Evolutionary conservation across 2,329 filamentous ascomycete genomes (phyloP), one percentile per base, ranked within the genome.

Genomic region (Aspergillus felis): DNA sequence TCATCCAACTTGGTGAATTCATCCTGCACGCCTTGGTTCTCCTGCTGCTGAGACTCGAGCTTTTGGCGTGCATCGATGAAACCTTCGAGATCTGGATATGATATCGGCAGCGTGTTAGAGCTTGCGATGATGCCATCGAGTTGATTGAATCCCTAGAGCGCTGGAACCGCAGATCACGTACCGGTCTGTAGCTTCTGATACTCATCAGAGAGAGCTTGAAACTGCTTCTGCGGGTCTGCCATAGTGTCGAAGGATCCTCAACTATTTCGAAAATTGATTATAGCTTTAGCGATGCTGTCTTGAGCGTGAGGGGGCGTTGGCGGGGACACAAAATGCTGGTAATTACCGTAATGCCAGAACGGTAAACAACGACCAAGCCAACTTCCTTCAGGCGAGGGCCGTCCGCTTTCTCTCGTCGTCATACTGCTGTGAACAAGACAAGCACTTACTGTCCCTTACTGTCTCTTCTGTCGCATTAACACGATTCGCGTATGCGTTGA

Each of bases 11-110:
- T 82, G 44, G 85, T 82, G 74, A 97, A 97, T 75, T 97, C 93
- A 87, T 90, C 89, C 74, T 95, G 87, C 9, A 99, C 94, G 17
- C 89, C 87, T 51, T 87, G 78, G 72, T 97, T 99, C 75, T 99
- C 94, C 71, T 96, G 91, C 73, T 90, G 90, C 75, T 99, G 94
- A 6, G 92, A 78, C 73, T 97, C 92, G 6, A 99, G 86, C 76
- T 90, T 95, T 78, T 99, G 92, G 61, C 92, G 86, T 9, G 91
- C 89, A 48, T 87, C 82, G 27, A 97, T 85, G 20, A 85, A 80
- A 47, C 81, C 84, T 74, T 92, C 89, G 55, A 97, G 83, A 66
- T 97, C 94, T 96, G 66, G 17, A 27, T 5, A 55, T 12, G 28
- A 29, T 29, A 29, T 51, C 3, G 27, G 8, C 22, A 27, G 27